phyloP scores from a whole-genome alignment of 2,329 filamentous ascomycete genomes.

The Cytospora mali region DNA sequence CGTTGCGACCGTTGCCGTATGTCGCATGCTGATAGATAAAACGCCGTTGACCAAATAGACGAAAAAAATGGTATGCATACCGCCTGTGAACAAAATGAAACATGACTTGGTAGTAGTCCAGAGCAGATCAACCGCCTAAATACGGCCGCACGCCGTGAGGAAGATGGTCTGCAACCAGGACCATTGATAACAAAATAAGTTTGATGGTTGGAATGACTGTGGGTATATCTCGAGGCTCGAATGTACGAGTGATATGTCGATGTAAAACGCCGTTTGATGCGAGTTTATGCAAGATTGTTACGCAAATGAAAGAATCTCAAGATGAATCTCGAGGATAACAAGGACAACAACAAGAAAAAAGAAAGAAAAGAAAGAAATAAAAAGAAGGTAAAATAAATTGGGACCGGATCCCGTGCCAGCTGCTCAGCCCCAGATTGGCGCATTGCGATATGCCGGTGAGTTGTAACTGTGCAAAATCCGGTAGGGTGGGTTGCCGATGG shows the following conservation, averaged over 20 bases:
- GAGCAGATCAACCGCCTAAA: not conserved
- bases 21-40: not conserved
- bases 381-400: not conserved
- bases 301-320: not conserved
- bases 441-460: constrained; percentile 57
- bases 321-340: too few species aligned
- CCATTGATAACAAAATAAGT: not conserved
- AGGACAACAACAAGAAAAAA: not conserved
- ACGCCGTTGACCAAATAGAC: not conserved
- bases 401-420: not conserved
- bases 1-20: constrained; percentile 4
- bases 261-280: constrained; percentile 22
- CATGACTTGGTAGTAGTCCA: not conserved
- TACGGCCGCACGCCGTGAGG: not conserved
- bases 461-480: constrained; percentile 62
- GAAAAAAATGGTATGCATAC: not conserved
- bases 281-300: not conserved
- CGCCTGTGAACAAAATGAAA: not conserved
- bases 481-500: constrained; percentile 43
- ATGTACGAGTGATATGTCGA: not conserved
- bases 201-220: not conserved
- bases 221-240: not conserved
- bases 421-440: constrained; percentile 57
- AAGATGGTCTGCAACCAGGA: not conserved
- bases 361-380: not conserved